Evolutionary conservation across 1,284 basidiomycete genomes (phyloP), one percentile per base, ranked within the genome.

Genomic region (Ganoderma resinaceum): DNA sequence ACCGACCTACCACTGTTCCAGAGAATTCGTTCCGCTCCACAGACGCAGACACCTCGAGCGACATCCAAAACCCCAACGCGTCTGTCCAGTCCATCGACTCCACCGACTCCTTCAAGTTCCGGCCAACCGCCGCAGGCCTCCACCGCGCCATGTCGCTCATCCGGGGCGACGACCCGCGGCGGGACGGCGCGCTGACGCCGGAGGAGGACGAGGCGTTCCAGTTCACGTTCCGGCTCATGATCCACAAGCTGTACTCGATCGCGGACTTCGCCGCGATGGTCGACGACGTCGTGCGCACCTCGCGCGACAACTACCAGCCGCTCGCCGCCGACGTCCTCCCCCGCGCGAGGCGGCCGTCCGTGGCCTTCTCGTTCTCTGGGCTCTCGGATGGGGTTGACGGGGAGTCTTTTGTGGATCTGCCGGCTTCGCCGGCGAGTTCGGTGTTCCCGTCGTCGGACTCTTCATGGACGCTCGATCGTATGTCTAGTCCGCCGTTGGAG

Each of bases 151-250:
- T 68, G 16, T 58, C 66, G 11, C 67, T 71, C 53, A 61, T 72
- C 20, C 70, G 66, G 40, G 72, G 67, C 23, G 61, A 42, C 65
- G 64, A 38, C 4, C 33, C 63, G n/a, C 52, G 23, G 26, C 61
- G 33, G 37, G 60, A 20, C 12, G 37, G 29, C 31, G 37, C 58
- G 33, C 37, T 60, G 20, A 66, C 60, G 5, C 62, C 68, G 1
- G 73, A 70, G 38, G 67, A 75, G 31, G 67, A 75, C 26, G 20
- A 72, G 40, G 71, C 71, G 53, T 72, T 70, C 63, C 63, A 72
- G 63, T 91, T 91, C 80, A 90, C 87, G 35, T 91, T 90, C 82
- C 86, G 86, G 73, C 80, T 88, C 74, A 87, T 89, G 85, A 75
- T 90, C 65, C 87, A 91, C 80, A 86, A 88, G 75, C 80, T 90